Evolutionary conservation across 2,329 filamentous ascomycete genomes (phyloP), one percentile per base, ranked within the genome.

Genomic region (Fusarium subglutinans): DNA sequence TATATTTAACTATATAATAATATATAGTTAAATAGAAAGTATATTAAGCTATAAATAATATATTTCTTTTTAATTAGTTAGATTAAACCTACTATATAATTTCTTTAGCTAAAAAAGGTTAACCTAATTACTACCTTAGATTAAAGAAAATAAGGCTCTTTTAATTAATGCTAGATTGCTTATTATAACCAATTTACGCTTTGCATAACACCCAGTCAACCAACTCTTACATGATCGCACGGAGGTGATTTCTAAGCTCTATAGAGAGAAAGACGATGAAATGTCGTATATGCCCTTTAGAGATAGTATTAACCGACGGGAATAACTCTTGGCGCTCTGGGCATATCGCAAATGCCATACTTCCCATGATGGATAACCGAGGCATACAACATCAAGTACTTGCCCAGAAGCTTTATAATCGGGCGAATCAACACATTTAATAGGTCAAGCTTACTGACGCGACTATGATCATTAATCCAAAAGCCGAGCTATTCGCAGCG

Each of bases 391-490:
- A 8, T 18, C 17, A 44, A 15, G 10, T 35, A 38, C 22, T 12
- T 4, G 2, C 11, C 26, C 6, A 12, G 5, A 22, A 43, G 18
- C 47, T 66, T 65, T 37, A 68, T 41, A 62, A 41, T 61, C 54
- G 26, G 30, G 13, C 37, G 3, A 33, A 17, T 22, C 43, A 35
- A 54, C 22, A 37, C 26, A 33, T 12, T 37, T n/a, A 11, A 26
- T 8, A 24, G 35, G 13, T 10, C 17, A n/a, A 11, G 5, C 20
- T 48, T 35, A 35, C 14, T 26, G 12, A 5, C 15, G 44, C 47
- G 41, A 22, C 22, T 55, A 30, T 70, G 56, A 73, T 73, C 70
- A 73, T 70, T 73, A 67, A 66, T 73, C 57, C 17, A 13, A 59
- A 44, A 41, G 28, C 47, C 35, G 37, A 43, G 24, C 26, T 20